Base-by-base conservation (phyloP, 169 alveolate species). In the Plasmodium sp. region DNA sequence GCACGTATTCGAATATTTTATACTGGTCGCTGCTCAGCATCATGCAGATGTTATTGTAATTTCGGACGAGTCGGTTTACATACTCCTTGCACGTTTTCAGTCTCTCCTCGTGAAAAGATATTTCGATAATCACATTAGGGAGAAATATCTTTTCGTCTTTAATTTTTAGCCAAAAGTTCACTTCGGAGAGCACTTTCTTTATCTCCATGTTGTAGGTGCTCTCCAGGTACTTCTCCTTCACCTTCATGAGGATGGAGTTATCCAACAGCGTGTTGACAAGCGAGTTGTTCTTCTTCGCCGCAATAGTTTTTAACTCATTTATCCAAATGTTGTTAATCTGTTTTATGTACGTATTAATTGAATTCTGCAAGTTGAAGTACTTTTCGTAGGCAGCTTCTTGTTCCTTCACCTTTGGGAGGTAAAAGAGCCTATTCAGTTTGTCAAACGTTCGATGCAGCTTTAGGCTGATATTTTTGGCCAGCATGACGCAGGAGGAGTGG, bases 41-140 rank as follows among this genome's bases (percentile, higher is more conserved):
- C 14, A 80, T 79, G 51, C 94, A 74, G 9, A 90, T 90, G 72
- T 41, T 67, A 22, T 90, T 90, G 79, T 90, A 90, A 45, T 90
- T 90, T 51, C 94, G 41, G 31, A 90, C 94, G 14, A 90, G 77
- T 90, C 94, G 56, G 14, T 90, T 90, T 80, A 90, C 94, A 90
- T 90, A 90, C 67, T 90, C 94, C 72, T 90, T 90, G 51, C 81
- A 74, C 45, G 67, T 81, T 90, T 90, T 90, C 48, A 90, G 83
- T 80, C 94, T 79, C 27, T 90, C 94, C 72, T 90, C 94, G 62
- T 90, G 94, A 90, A 80, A 80, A 14, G 90, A 90, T 45, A 90
- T 58, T 90, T 90, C 94, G 31, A 79, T 90, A 58, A 90, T 90
- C 18, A 90, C 83, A 56, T 90, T 90, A n/a, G 94, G 94, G 51